phyloP scores from a whole-genome alignment of 805 yeast species.

The Hyphopichia homilentoma region DNA sequence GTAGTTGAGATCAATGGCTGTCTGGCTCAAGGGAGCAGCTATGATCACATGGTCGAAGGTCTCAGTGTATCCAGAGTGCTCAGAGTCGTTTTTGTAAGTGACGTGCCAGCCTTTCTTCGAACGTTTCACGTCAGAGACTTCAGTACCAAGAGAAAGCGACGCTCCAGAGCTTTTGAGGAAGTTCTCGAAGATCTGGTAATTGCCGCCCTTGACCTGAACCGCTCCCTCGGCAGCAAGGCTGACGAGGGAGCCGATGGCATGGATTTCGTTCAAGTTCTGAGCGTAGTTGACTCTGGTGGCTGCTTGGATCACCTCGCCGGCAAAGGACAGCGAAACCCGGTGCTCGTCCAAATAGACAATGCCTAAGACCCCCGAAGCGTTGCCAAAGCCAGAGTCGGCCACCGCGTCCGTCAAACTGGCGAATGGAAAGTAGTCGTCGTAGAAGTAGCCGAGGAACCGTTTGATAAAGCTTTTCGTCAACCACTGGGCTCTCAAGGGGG shows the following conservation, averaged over 20 bases:
- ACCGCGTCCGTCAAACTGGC: slow-evolving; percentile 14
- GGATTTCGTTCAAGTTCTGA: slow-evolving; percentile 37
- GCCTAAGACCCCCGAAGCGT: slow-evolving; percentile 19
- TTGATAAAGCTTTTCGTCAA: slow-evolving; percentile 15
- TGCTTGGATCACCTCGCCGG: slow-evolving; percentile 32
- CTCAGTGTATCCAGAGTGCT: slow-evolving; percentile 6
- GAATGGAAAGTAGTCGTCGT: slow-evolving; percentile 34
- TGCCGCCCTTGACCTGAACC: slow-evolving; percentile 40
- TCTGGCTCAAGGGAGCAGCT: slow-evolving; percentile 38
- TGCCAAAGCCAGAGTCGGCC: slow-evolving; percentile 18
- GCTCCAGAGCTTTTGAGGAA: slow-evolving; percentile 36
- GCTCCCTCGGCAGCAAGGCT: slow-evolving; percentile 36
- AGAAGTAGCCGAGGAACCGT: slow-evolving; percentile 27
- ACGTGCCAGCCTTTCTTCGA: slow-evolving; percentile 3
- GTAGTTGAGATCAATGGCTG: slow-evolving; percentile 15
- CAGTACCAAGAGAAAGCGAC: slow-evolving; percentile 15
- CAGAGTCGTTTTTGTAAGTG: slow-evolving; percentile 9
- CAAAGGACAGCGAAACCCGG: slow-evolving; percentile 19
- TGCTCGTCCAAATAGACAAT: slow-evolving; percentile 14
- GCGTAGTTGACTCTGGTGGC: slow-evolving; percentile 44
- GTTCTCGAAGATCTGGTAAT: slow-evolving; percentile 38
- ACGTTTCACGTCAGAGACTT: slow-evolving; percentile 18
- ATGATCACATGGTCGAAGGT: slow-evolving; percentile 41
- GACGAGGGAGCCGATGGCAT: slow-evolving; percentile 39
- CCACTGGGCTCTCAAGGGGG: slow-evolving; percentile 17